phyloP scores from a whole-genome alignment of 108 stramenopile species.

The Bacterosira constricta region DNA sequence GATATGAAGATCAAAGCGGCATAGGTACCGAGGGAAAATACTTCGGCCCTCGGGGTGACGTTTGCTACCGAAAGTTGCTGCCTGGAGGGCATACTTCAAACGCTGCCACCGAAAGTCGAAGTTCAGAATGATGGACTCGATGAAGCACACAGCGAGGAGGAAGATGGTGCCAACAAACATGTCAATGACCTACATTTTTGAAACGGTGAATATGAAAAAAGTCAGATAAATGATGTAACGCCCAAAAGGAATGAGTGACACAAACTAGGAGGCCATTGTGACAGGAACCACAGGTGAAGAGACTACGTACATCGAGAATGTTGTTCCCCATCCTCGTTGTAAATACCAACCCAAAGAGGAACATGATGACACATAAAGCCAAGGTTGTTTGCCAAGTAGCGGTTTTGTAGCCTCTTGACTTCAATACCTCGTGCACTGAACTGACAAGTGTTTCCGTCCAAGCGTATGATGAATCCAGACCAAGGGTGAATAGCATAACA shows the following conservation, averaged over 20 bases:
- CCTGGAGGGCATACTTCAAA: background rate
- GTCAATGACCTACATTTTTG: too few relatives aligned
- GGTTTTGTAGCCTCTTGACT: background rate
- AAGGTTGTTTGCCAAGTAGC: background rate
- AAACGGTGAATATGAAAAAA: too few relatives aligned
- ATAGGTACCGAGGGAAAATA: background rate
- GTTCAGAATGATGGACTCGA: constrained; percentile 3
- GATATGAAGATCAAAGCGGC: background rate
- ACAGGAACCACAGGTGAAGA: too few relatives aligned
- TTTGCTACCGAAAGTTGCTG: constrained; percentile 2
- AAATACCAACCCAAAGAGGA: background rate
- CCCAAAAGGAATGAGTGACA: too few relatives aligned
- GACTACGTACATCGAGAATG: background rate
- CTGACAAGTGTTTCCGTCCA: constrained; percentile 5
- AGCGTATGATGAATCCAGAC: background rate
- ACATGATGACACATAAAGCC: constrained; percentile 1
- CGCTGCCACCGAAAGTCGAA: constrained; percentile 1
- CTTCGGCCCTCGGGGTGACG: background rate
- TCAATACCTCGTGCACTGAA: background rate
- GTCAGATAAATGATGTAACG: too few relatives aligned
- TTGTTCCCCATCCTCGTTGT: background rate
- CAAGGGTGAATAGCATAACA: constrained; percentile 6
- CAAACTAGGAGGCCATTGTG: too few relatives aligned
- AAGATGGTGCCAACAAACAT: constrained; percentile 12
- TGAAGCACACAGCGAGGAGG: background rate